Evolutionary conservation across 768 basidiomycete genomes (phyloP), one percentile per base, ranked within the genome.

Genomic region (Boletus bicolor): DNA sequence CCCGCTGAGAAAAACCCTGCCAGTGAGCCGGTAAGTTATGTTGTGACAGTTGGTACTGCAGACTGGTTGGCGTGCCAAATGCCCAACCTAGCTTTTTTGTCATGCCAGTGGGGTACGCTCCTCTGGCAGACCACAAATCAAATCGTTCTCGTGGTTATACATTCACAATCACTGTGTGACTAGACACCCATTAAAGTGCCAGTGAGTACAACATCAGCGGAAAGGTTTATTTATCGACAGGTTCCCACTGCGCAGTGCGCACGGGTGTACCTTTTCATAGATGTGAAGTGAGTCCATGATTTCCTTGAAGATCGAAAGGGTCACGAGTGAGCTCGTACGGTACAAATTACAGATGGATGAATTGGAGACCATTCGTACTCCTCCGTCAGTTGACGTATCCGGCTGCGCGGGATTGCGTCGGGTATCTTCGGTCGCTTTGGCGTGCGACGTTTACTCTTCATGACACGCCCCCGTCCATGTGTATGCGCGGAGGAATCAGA

Each of bases 301-400:
- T 49, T 41, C 8, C 10, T 26, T 9, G 26, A 17, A 17, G 35
- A 44, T 19, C 30, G 49, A 44, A 43, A 46, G 10, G 28, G 9
- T 28, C 17, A 32, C 19, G 7, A 50, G 26, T 28, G 26, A 12
- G 37, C 36, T 37, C 8, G 46, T 10, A 37, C 17, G 36, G n/a
- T 7, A 17, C 11, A 37, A 48, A n/a, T 2, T 37, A 28, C 47
- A 48, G 47, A 14, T 12, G 5, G 12, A 14, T n/a, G 44, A 28
- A 17, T 45, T 24, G 42, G 24, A 14, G 24, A 15, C 42, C 19
- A 9, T 7, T 28, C n/a, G 3, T 28, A 3, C 26, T 42, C 14
- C 8, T 19, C 44, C 28, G 35, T 4, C 32, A 26, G 48, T 58
- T 54, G 70, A 65, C 59, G 54, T 60, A 58, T 62, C 54, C 50